Percentiles rank a stretch among this genome's conserved stretches.
Conservation (phyloP, 2,329 filamentous ascomycete species). For the Talaromyces sp. region DNA sequence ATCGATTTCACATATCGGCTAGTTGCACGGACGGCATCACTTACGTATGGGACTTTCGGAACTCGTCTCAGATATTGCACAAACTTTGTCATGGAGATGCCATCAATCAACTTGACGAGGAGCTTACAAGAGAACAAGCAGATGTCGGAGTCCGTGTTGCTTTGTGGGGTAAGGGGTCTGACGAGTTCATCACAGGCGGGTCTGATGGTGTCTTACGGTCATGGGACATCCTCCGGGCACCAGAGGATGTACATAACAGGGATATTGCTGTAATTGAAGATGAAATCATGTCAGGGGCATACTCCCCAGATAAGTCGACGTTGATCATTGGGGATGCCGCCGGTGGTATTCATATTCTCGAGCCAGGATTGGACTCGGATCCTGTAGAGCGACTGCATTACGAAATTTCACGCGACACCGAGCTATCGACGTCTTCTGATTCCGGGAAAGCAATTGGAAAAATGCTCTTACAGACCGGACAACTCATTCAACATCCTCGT, state of each 20-base stretch:
- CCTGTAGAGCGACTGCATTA: constrained; percentile 28
- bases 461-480: constrained; percentile 33
- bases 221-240: constrained; percentile 57
- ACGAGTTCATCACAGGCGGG: constrained; percentile 58
- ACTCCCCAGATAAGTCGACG: constrained; percentile 56
- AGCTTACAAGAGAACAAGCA: constrained; percentile 46
- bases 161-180: constrained; percentile 55
- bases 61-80: constrained; percentile 48
- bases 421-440: constrained; percentile 22
- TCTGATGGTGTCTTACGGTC: constrained; percentile 61
- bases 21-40: constrained; percentile 61
- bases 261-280: constrained; percentile 51
- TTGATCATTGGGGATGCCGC: constrained; percentile 59
- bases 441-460: constrained; percentile 30
- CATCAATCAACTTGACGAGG: constrained; percentile 47
- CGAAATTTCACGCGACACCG: constrained; percentile 19
- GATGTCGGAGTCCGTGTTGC: constrained; percentile 61
- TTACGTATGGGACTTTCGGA: constrained; percentile 61
- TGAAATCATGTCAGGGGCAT: constrained; percentile 59
- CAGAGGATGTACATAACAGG: constrained; percentile 52
- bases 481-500: constrained; percentile 36
- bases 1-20: constrained; percentile 54
- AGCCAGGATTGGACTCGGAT: constrained; percentile 33
- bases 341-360: constrained; percentile 55
- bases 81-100: constrained; percentile 52